Evolutionary conservation across 306 rosid genomes (phyloP).

Genomic region (Medicago truncatula): MtrunA17r5.0-ANR NC_053044.1:236001-236500

Average conservation of each 20-base stretch:
- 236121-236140: neutral
- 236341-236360: slow-evolving; percentile 7
- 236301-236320: slow-evolving; percentile 33
- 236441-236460: slow-evolving; percentile 27
- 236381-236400: neutral
- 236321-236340: slow-evolving; percentile 51
- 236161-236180: neutral
- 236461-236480: slow-evolving; percentile 22
- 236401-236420: neutral
- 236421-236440: neutral
- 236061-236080: no score
- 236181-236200: neutral
- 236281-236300: slow-evolving; percentile 34
- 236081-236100: neutral
- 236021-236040: no score
- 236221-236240: neutral
- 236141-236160: no score
- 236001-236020: no score
- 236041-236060: no score
- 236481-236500: slow-evolving; percentile 27
- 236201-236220: neutral
- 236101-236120: neutral
- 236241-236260: neutral
- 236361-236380: slow-evolving; percentile 7
- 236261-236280: neutral